A percentile compares a stretch with the other conserved stretches of the same genome.
Conservation (phyloP, 257 asterid species). For the Plantago ovata region DNA sequence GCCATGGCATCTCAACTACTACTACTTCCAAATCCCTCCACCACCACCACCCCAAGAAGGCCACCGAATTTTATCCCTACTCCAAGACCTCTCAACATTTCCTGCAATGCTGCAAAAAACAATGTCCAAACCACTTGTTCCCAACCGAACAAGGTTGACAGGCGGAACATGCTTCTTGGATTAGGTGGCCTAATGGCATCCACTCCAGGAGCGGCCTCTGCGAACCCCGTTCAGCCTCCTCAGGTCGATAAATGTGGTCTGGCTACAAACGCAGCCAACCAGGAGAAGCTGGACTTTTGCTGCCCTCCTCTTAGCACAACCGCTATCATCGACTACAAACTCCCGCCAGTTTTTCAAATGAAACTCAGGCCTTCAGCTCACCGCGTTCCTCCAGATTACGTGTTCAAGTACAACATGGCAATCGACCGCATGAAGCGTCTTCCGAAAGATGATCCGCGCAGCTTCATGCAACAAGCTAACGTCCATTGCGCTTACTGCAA, state of each 20-base stretch:
- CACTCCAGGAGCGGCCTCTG: no score
- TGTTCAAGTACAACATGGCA: slow-evolving; percentile 30
- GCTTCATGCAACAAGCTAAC: slow-evolving; percentile 32
- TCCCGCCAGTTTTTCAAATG: slow-evolving; percentile 13
- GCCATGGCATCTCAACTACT: no score
- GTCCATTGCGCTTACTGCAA: slow-evolving; percentile 48
- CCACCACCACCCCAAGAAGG: no score
- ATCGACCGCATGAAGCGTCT: slow-evolving; percentile 29
- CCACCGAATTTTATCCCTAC: no score
- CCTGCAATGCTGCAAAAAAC: no score
- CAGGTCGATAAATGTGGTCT: no score
- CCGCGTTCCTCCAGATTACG: slow-evolving; percentile 4
- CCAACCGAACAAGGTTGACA: slow-evolving; percentile 20
- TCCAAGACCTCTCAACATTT: no score
- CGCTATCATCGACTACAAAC: slow-evolving; percentile 25
- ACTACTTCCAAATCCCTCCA: no score
- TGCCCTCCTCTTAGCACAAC: no score
- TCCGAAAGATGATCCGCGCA: slow-evolving; percentile 33
- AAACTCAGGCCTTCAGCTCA: slow-evolving; percentile 25
- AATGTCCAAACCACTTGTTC: no score
- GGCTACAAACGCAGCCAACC: no score
- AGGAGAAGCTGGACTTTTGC: neutral
- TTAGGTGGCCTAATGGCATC: slow-evolving; percentile 21
- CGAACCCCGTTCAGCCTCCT: no score
- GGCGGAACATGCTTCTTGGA: slow-evolving; percentile 35